A percentile compares a stretch with the other conserved stretches of the same genome.
Evolutionary conservation across 2,329 filamentous ascomycete species (phyloP).

Genomic region (Colletotrichum aenigma): DNA sequence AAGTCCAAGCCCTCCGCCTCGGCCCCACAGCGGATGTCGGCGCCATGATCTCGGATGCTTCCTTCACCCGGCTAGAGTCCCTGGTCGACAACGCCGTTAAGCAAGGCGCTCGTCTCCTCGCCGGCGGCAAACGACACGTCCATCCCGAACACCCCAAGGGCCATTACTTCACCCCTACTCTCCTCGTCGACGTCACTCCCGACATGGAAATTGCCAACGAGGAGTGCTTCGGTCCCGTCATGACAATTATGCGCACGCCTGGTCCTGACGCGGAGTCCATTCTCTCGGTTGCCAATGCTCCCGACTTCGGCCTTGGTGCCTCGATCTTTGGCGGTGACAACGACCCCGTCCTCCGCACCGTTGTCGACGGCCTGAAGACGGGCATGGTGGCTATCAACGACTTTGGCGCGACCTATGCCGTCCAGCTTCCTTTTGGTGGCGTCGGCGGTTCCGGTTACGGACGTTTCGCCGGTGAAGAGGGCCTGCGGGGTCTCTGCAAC

Average conservation of each 20-base stretch:
- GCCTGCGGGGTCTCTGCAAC: slow-evolving; percentile 84
- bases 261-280: slow-evolving; percentile 66
- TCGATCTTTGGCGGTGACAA: slow-evolving; percentile 80
- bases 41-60: slow-evolving; percentile 82
- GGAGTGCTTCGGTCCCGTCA: slow-evolving; percentile 92
- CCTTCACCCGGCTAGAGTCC: slow-evolving; percentile 76
- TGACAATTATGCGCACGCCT: slow-evolving; percentile 78
- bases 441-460: slow-evolving; percentile 91
- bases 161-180: slow-evolving; percentile 91
- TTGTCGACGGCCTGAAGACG: slow-evolving; percentile 73
- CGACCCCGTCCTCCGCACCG: slow-evolving; percentile 62
- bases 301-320: slow-evolving; percentile 84
- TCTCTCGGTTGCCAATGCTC: slow-evolving; percentile 81
- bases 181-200: slow-evolving; percentile 87
- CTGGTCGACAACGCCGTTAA: slow-evolving; percentile 79
- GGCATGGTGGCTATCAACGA: slow-evolving; percentile 97
- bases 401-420: slow-evolving; percentile 91
- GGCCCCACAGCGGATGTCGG: slow-evolving; percentile 85
- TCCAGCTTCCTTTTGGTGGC: slow-evolving; percentile 93
- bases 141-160: slow-evolving; percentile 79
- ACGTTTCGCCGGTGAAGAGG: slow-evolving; percentile 89
- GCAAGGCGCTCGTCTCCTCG: slow-evolving; percentile 80
- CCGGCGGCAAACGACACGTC: slow-evolving; percentile 72
- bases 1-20: slow-evolving; percentile 75
- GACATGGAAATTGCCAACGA: slow-evolving; percentile 87